Evolutionary conservation across 257 asterid species (phyloP).

Genomic region (Solanum ossicruentum): DNA sequence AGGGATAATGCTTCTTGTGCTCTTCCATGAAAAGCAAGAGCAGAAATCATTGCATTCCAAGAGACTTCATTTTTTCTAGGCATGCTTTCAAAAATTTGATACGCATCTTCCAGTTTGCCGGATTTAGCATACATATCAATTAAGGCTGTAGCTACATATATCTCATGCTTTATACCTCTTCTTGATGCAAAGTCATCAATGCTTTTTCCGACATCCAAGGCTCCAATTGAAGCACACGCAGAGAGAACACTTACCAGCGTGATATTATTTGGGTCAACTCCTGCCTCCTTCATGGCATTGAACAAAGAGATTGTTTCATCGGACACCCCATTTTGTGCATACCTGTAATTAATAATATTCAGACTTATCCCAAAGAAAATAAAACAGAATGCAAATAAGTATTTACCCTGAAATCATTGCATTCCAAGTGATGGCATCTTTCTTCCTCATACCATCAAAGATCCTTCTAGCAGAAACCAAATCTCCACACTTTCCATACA

Average conservation of each 20-base stretch:
- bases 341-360: slow-evolving; percentile 27
- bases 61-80: slow-evolving; percentile 60
- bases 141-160: slow-evolving; percentile 66
- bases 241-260: slow-evolving; percentile 76
- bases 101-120: slow-evolving; percentile 58
- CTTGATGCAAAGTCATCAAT: slow-evolving; percentile 53
- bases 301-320: slow-evolving; percentile 58
- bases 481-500: slow-evolving; percentile 89
- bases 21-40: slow-evolving; percentile 67
- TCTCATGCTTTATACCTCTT: slow-evolving; percentile 33
- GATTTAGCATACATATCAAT: slow-evolving; percentile 91
- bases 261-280: slow-evolving; percentile 51
- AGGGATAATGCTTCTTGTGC: slow-evolving; percentile 56
- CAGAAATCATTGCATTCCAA: slow-evolving; percentile 92
- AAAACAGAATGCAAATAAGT: neutral
- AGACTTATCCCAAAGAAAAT: neutral
- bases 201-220: slow-evolving; percentile 56
- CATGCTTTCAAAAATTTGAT: slow-evolving; percentile 51
- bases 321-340: slow-evolving; percentile 74
- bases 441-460: slow-evolving; percentile 31
- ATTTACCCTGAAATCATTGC: slow-evolving; percentile 83
- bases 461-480: slow-evolving; percentile 49
- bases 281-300: slow-evolving; percentile 50
- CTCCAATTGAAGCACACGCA: slow-evolving; percentile 80
- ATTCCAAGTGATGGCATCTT: slow-evolving; percentile 72